phyloP scores from a whole-genome alignment of 2,329 filamentous ascomycete species.

The Penicillium sp. region DNA sequence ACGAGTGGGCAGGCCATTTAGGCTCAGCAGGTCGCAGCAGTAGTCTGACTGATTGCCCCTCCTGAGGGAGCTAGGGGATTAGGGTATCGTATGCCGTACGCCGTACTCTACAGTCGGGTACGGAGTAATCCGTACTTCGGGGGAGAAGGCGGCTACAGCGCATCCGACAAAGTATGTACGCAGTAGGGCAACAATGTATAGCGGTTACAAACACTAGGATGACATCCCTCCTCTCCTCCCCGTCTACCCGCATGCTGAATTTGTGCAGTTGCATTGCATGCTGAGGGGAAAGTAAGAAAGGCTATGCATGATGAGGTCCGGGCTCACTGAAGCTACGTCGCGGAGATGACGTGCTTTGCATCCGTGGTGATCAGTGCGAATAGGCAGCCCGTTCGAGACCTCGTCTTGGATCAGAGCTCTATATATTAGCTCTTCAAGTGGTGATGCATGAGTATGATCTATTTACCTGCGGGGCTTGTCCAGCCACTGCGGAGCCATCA shows the following conservation, averaged over 20 bases:
- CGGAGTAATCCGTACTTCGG: not conserved
- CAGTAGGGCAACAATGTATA: conserved; percentile 22
- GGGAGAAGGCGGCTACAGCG: conserved; percentile 22
- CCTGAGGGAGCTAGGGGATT: not conserved
- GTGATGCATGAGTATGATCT: conserved; percentile 19
- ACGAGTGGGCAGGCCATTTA: conserved; percentile 1
- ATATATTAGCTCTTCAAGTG: not conserved
- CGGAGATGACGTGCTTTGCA: conserved; percentile 15
- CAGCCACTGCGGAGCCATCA: conserved; percentile 20
- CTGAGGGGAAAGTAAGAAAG: not conserved
- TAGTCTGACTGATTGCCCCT: not conserved
- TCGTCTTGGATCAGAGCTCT: not conserved
- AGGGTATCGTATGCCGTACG: not conserved
- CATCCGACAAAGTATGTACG: conserved; percentile 23
- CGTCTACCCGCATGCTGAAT: not conserved
- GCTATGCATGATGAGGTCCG: conserved; percentile 12
- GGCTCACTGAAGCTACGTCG: not conserved
- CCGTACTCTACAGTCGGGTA: not conserved
- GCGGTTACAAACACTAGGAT: conserved; percentile 11
- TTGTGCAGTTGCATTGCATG: conserved; percentile 5
- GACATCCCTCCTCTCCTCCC: not conserved
- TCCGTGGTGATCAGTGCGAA: conserved; percentile 7
- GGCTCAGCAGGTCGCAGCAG: not conserved
- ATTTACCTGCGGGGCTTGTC: conserved; percentile 20
- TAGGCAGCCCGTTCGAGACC: not conserved